Conservation (phyloP, 805 yeast genomes). For the Blastobotrys peoriensis region DNA sequence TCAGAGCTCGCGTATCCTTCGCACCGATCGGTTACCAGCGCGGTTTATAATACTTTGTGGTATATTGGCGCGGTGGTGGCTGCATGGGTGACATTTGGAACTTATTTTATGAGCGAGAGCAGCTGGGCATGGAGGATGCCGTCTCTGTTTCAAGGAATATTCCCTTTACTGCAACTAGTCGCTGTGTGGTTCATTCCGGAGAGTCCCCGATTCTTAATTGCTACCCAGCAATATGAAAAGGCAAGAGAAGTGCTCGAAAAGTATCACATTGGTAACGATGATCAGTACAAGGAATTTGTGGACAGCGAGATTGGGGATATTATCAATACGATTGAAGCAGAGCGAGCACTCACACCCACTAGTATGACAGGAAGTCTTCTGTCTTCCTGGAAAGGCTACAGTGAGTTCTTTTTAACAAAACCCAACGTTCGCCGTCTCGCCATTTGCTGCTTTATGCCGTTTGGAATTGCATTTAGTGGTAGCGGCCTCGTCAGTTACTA, state of each 20-base stretch:
- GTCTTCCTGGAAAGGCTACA: too few species aligned
- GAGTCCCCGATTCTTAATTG: too few species aligned
- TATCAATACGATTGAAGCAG: too few species aligned
- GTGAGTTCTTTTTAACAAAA: conserved; percentile 9
- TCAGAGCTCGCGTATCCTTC: conserved; percentile 18
- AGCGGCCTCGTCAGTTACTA: conserved; percentile 33
- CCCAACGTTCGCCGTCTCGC: conserved; percentile 8
- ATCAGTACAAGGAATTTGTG: too few species aligned
- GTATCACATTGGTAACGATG: conserved; percentile 13
- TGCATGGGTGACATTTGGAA: conserved; percentile 47
- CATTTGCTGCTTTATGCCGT: conserved; percentile 5
- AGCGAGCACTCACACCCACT: too few species aligned
- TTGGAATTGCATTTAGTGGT: conserved; percentile 9
- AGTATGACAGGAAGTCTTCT: too few species aligned
- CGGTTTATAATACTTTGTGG: conserved; percentile 40
- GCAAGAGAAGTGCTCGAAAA: conserved; percentile 31
- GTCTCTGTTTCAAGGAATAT: conserved; percentile 59
- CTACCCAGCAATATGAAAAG: conserved; percentile 47
- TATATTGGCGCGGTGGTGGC: conserved; percentile 50
- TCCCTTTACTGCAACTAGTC: conserved; percentile 49
- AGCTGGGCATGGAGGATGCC: conserved; percentile 70
- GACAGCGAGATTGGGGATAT: too few species aligned
- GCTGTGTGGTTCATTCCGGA: too few species aligned
- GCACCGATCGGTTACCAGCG: conserved; percentile 5
- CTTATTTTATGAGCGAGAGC: conserved; percentile 30